These are phyloP conservation scores for Saccharomyces hybrid DNA, from an alignment of 1,139 yeast species.

Conservation along the genomic window DNA sequence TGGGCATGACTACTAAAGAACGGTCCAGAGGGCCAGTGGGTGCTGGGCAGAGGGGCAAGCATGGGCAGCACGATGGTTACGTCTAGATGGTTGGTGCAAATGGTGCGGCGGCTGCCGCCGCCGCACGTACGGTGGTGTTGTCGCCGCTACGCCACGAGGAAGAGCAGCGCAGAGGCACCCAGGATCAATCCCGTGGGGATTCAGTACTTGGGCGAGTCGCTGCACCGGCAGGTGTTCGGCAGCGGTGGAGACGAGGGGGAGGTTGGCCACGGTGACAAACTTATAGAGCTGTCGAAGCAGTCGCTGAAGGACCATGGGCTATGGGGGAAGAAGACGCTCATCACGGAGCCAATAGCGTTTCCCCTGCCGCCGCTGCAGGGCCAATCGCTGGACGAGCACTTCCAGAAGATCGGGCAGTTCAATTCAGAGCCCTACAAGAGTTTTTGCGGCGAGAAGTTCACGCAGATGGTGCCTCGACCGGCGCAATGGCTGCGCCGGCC, in stretches of 20 bases:
- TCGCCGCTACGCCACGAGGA: not conserved
- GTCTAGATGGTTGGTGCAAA: not conserved
- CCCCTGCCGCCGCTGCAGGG: constrained; percentile 68
- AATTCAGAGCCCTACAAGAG: constrained; percentile 55
- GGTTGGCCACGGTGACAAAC: constrained; percentile 30
- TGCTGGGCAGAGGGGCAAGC: not conserved
- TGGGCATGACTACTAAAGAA: not conserved
- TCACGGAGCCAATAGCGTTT: constrained; percentile 54
- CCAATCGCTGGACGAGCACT: constrained; percentile 71
- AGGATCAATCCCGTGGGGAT: constrained; percentile 60
- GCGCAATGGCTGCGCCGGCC: constrained; percentile 47
- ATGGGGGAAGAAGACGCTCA: constrained; percentile 72
- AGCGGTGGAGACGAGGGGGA: constrained; percentile 19
- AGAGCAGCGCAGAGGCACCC: constrained; percentile 35
- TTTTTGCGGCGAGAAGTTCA: constrained; percentile 39
- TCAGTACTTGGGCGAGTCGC: constrained; percentile 56
- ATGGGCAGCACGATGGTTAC: not conserved
- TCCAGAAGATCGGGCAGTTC: constrained; percentile 57
- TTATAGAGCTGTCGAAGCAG: constrained; percentile 52
- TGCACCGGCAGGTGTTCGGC: constrained; percentile 59
- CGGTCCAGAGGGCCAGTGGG: not conserved
- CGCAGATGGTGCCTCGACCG: constrained; percentile 45
- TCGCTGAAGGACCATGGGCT: constrained; percentile 60
- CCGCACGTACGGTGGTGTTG: not conserved
- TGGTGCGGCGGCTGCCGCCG: constrained; percentile 16